phyloP scores from a whole-genome alignment of 148 eudicot species.

The Silene conica region DNA sequence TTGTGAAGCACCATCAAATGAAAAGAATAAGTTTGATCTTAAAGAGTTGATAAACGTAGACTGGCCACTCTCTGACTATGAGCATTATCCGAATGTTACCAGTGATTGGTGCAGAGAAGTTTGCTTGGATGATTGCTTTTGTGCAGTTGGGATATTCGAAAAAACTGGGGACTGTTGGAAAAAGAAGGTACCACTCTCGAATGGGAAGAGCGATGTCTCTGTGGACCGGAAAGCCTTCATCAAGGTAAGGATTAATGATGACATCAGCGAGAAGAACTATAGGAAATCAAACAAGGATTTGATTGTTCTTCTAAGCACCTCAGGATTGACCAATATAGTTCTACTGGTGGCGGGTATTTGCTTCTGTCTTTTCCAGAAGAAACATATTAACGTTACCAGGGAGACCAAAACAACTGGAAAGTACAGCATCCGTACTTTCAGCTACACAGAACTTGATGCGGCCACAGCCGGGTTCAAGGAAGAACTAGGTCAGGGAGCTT shows the following conservation, averaged over 20 bases:
- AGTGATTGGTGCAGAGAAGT: slow-evolving; percentile 27
- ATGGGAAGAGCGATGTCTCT: slow-evolving; percentile 18
- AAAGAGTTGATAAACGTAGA: slow-evolving; percentile 22
- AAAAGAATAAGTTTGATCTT: slow-evolving; percentile 8
- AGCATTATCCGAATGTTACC: slow-evolving; percentile 22
- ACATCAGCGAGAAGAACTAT: background rate
- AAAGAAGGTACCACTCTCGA: slow-evolving; percentile 30
- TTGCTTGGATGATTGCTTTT: slow-evolving; percentile 30
- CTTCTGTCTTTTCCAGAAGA: background rate
- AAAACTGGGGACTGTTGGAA: slow-evolving; percentile 26
- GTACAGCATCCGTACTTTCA: slow-evolving; percentile 25
- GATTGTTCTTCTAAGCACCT: background rate
- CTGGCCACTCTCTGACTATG: slow-evolving; percentile 28
- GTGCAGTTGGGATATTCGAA: slow-evolving; percentile 27
- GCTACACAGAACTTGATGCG: slow-evolving; percentile 24
- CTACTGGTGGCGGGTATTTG: slow-evolving; percentile 3
- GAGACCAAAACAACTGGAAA: background rate
- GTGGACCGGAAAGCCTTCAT: slow-evolving; percentile 22
- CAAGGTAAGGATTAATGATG: slow-evolving; percentile 17
- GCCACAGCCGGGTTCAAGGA: slow-evolving; percentile 33
- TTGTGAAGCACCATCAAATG: background rate
- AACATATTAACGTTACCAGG: background rate
- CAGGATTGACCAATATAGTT: slow-evolving; percentile 10
- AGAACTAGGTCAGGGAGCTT: slow-evolving; percentile 32
- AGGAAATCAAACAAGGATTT: background rate